Percentiles rank a stretch among this genome's conserved stretches.
phyloP scores from a whole-genome alignment of 2,329 filamentous ascomycete species.

The Colletotrichum sidae region DNA sequence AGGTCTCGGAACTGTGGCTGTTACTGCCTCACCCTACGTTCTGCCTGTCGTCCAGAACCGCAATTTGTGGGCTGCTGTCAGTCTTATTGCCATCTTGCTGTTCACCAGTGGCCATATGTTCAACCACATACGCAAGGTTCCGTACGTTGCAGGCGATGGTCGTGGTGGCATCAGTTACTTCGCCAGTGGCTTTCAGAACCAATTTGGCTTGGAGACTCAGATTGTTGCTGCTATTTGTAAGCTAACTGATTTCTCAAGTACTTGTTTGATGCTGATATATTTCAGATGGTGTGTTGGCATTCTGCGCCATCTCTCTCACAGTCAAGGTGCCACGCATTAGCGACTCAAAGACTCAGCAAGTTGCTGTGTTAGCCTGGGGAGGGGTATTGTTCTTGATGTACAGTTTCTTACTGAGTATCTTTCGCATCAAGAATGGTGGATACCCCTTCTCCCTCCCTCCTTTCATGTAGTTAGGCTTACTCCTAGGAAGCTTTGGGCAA shows the following conservation, averaged over 20 bases:
- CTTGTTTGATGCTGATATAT: constrained; percentile 57
- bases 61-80: constrained; percentile 93
- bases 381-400: constrained; percentile 84
- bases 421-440: constrained; percentile 92
- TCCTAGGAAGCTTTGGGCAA: background rate
- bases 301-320: constrained; percentile 90
- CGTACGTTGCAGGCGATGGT: constrained; percentile 89
- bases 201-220: constrained; percentile 94
- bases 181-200: constrained; percentile 90
- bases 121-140: constrained; percentile 96
- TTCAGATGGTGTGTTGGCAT: constrained; percentile 77
- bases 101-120: constrained; percentile 99
- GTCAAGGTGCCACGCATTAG: constrained; percentile 92
- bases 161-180: constrained; percentile 91
- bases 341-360: constrained; percentile 80
- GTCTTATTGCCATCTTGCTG: constrained; percentile 87
- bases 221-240: constrained; percentile 94
- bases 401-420: constrained; percentile 93
- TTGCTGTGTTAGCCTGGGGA: constrained; percentile 84
- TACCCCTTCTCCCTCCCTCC: constrained; percentile 96
- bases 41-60: constrained; percentile 87
- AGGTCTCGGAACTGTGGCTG: constrained; percentile 74
- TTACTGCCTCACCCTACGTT: constrained; percentile 81
- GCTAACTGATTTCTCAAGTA: constrained; percentile 50
- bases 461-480: constrained; percentile 68